Base-by-base conservation (phyloP, 805 yeast species). In the Candida verbasci region DNA sequence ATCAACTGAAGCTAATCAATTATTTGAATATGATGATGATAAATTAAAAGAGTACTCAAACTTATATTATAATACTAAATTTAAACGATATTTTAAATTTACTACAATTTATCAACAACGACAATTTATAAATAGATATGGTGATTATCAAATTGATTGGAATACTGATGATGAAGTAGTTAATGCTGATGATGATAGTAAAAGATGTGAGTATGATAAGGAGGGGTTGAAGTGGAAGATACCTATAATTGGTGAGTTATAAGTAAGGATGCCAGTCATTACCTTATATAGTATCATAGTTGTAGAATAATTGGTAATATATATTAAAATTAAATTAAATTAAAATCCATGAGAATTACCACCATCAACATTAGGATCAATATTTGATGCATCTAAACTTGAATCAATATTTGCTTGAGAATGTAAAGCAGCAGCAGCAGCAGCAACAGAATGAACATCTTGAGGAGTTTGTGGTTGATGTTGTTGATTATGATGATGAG, bases 351-450 rank as follows among this genome's bases (percentile, higher is more conserved):
- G 68, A 21, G 60, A 68, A 45, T 58, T n/a, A n/a, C 69, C 31
- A 63, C 71, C 69, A 43, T 66, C 72, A 39, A 66, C 64, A 34
- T 60, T 58, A n/a, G 70, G 62, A 44, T 65, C 72, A 26, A 65
- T 9, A 26, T 24, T 20, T 15, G 25, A 6, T 12, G 61, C 50
- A 43, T 47, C 48, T 46, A n/a, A n/a, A n/a, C n/a, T n/a, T n/a
- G n/a, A n/a, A n/a, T n/a, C n/a, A n/a, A n/a, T n/a, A n/a, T n/a
- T n/a, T n/a, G n/a, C n/a, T n/a, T 51, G 59, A 14, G 48, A 47
- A 32, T 55, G 58, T 24, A 47, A 35, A 17, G 52, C 52, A 20
- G 56, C 55, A 28, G 48, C 58, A 30, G 56, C 62, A 5, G 56
- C 58, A 9, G 53, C 56, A 12, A 51, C 53, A 15, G 53, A n/a